Evolutionary conservation across 2,329 filamentous ascomycete species (phyloP), one percentile per base, ranked within the genome.

Genomic region (Ophiostoma pallidulum): DNA sequence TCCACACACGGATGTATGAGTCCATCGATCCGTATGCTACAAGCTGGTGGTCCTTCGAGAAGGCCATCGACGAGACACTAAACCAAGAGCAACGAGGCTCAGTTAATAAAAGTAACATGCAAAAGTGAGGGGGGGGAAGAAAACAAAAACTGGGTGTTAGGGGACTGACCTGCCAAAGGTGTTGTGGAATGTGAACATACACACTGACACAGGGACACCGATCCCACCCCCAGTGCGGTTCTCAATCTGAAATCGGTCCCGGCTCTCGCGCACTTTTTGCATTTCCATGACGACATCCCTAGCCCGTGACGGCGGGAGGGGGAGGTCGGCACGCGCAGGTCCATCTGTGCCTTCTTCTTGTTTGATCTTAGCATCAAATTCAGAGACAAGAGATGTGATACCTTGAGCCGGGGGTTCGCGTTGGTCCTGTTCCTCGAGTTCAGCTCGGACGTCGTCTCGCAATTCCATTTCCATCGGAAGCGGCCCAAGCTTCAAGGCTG

Each of bases 121-220:
- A 12, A 29, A 19, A 18, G 7, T 4, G 26, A 4, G 31, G 19
- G 20, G 35, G 14, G 20, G 7, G 2, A 20, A 22, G 10, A 10
- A 8, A 22, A n/a, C 38, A n/a, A n/a, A n/a, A n/a, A n/a, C n/a
- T n/a, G n/a, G n/a, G n/a, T n/a, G n/a, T n/a, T n/a, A n/a, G n/a
- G n/a, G n/a, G n/a, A 64, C 78, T 70, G 68, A 90, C 87, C 80
- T 85, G 64, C 94, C 89, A 53, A 89, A 82, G 0, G 87, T 94
- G 64, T 98, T 98, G 70, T 98, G 92, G 60, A 97, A 95, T 1
- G 92, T 98, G 63, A 94, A 96, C 86, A 97, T 97, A 71, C 87
- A 92, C 20, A 94, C 83, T 58, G 89, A 94, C 51, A 96, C 74
- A 22, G 82, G 82, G 47, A 88, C 80, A 13, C 90, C 88, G 43